A percentile compares a stretch with the other conserved stretches of the same genome.
phyloP scores from a whole-genome alignment of 805 yeast genomes.

The Candida sonorensis region DNA sequence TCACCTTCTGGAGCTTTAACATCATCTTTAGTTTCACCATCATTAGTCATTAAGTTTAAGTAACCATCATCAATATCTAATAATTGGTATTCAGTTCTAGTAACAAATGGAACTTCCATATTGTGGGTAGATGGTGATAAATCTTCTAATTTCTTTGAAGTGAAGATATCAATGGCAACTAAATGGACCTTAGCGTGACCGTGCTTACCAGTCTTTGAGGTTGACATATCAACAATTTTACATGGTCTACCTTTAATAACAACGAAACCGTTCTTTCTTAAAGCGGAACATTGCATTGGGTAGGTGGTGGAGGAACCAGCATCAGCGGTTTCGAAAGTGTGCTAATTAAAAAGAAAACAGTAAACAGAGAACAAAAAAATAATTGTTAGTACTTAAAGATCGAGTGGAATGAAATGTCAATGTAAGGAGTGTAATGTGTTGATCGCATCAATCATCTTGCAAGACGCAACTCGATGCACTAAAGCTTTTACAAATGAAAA shows the following conservation, averaged over 20 bases:
- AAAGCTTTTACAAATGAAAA: no score
- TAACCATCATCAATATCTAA: conserved; percentile 98
- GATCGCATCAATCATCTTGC: no score
- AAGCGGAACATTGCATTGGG: conserved; percentile 99
- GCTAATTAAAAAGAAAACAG: conserved; percentile 47
- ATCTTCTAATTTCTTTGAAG: conserved; percentile 99
- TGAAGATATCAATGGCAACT: conserved; percentile 98
- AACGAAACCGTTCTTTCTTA: conserved; percentile 99
- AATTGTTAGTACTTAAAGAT: no score
- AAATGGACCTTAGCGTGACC: conserved; percentile 99
- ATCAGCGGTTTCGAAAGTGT: conserved; percentile 94
- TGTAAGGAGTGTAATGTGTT: no score
- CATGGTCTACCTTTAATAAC: conserved; percentile 99
- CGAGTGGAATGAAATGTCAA: no score
- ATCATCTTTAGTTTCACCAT: conserved; percentile 99
- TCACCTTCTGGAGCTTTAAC: conserved; percentile 98
- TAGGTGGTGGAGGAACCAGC: conserved; percentile 98
- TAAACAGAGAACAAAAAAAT: no score
- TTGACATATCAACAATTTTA: conserved; percentile 99
- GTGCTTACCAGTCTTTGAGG: conserved; percentile 99
- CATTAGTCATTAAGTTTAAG: conserved; percentile 93
- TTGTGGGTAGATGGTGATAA: conserved; percentile 99
- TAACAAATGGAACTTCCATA: conserved; percentile 98
- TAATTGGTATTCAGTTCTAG: conserved; percentile 93
- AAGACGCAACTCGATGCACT: no score